Evolutionary conservation across 441 rosid species (phyloP).

Genomic region (Hura crepitans): DNA sequence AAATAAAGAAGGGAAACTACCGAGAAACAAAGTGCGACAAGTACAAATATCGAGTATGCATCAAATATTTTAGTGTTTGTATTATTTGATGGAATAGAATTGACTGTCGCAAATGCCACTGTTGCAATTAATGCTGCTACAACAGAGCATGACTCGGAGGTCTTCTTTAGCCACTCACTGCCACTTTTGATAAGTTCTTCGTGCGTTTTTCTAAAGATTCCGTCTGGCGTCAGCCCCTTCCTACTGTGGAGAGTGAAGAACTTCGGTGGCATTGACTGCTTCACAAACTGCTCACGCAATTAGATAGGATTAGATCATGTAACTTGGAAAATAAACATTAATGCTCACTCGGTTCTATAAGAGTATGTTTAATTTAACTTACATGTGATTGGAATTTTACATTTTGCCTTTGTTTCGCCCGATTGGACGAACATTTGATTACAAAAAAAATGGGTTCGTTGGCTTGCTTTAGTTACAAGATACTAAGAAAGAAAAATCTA

Average conservation of each 20-base stretch:
- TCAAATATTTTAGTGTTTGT: slow-evolving; percentile 29
- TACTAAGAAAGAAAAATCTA: no score
- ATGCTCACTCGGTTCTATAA: no score
- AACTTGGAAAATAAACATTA: no score
- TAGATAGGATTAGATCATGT: no score
- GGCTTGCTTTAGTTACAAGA: no score
- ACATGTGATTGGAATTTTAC: no score
- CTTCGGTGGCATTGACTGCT: slow-evolving; percentile 30
- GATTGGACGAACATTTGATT: no score
- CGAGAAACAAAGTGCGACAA: slow-evolving; percentile 45
- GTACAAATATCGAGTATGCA: slow-evolving; percentile 36
- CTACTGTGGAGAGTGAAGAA: slow-evolving; percentile 36
- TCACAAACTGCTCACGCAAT: slow-evolving; percentile 49
- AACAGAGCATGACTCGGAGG: slow-evolving; percentile 44
- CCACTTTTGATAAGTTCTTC: slow-evolving; percentile 19
- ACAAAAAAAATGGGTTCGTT: no score
- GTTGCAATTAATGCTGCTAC: slow-evolving; percentile 48
- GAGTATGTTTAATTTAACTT: no score
- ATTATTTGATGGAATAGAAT: slow-evolving; percentile 29
- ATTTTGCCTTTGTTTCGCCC: no score
- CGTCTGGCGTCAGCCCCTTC: slow-evolving; percentile 25
- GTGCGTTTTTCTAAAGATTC: slow-evolving; percentile 26
- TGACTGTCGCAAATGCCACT: slow-evolving; percentile 41
- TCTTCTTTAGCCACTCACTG: slow-evolving; percentile 39
- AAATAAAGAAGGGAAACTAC: slow-evolving; percentile 34